Evolutionary conservation across 2,329 filamentous ascomycete species (phyloP), one percentile per base, ranked within the genome.

Genomic region (Septoria linicola): DNA sequence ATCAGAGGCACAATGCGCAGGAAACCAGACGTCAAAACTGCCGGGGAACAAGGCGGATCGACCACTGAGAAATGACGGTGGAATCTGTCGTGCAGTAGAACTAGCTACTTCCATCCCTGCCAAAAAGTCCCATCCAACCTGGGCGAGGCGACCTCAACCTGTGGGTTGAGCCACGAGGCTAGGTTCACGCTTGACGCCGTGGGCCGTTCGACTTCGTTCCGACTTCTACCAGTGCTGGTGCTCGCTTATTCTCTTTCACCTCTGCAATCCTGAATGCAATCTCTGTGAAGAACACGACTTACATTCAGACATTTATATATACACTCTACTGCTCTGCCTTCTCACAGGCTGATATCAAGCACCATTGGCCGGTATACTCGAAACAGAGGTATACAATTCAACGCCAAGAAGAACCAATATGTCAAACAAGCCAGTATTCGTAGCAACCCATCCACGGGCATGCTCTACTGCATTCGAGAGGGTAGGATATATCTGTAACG

Each of bases 391-490:
- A 39, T 21, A 36, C 17, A 21, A 20, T 17, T 8, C 35, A 8
- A 20, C 16, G 35, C 19, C 35, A 20, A 39, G 40, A 47, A 21
- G 45, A 45, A 23, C 55, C 43, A 55, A 34, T 45, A 91, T 90
- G 87, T 83, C 85, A 62, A 79, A 75, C 70, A 93, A 84, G 68
- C 87, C 88, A 32, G 88, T 97, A 70, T 97, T 97, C 70, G 84
- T 93, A 66, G 89, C 86, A 51, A 97, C 93, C 64, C 92, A 97
- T 73, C 93, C 93, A 30, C 81, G 93, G 72, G 89, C 92, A 59
- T 96, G 91, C 76, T 96, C 91, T 51, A 97, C 93, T 41, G 93
- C 93, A 23, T 99, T 97, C 75, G 93, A 99, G 77, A 80, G 92
- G 72, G 92, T 95, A 78, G 67, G 79, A 73, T 39, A 30, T 31